Base-by-base conservation (phyloP, 768 basidiomycete genomes). In the Rhizopogon vinicolor region DNA sequence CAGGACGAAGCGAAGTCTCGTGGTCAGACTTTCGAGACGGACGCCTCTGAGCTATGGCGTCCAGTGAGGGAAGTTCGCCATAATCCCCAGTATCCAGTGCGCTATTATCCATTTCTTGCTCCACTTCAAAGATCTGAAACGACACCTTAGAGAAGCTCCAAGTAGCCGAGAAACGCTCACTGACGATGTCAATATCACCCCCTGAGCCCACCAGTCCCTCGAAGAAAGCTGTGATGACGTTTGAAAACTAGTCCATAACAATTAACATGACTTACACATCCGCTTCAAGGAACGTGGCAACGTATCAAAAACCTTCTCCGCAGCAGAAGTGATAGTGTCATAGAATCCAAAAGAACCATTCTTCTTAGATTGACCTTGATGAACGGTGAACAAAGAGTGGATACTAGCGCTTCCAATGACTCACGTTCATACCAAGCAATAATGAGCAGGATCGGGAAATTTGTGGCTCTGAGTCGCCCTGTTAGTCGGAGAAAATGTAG, bases 381-480 rank as follows among this genome's bases (percentile, higher is more conserved):
- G 18, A 5, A 14, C 18, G n/a, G 2, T 43, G 67, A 25, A 60
- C 46, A 14, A 25, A 39, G 37, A 3, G 19, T 35, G 25, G 13
- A 13, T 25, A 19, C 31, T 12, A 48, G 6, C 7, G 13, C 10
- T 9, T 43, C 33, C 31, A 8, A 42, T 28, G 3, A 59, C 68
- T 59, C 45, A 70, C 94, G 81, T 70, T 96, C 94, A 64, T 95
- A 96, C 52, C 87, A 73, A 2, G 93, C 87, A 51, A 97, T 93
- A 16, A 75, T 58, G 40, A 97, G 70, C 39, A 98, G 74, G 14
- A 94, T 81, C 0, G 94, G 94, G 62, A 96, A 89, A 61, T 87
- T 92, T 5, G 93, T 93, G 22, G 83, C 60, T 66, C 91, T 90
- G 61, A 52, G 2, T 14, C 4, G 13, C 19, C 6, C 57, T 25